These are phyloP conservation scores for Trametes punicea DNA, from an alignment of 768 basidiomycete genomes.

Conservation along the genomic window DNA sequence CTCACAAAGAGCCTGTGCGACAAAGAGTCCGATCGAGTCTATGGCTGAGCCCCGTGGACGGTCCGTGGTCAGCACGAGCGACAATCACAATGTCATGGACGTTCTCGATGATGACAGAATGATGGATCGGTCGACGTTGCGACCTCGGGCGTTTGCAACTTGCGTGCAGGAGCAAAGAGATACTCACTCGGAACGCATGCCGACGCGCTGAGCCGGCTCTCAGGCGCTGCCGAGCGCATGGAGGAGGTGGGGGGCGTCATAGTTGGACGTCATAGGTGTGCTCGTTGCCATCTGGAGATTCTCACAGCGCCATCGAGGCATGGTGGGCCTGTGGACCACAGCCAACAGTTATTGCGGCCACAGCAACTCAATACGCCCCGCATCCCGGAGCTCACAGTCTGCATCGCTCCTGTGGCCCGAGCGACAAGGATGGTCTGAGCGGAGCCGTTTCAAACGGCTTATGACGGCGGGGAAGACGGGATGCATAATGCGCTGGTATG, in stretches of 20 bases:
- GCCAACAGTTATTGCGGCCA: slow-evolving; percentile 1
- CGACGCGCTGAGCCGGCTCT: not conserved
- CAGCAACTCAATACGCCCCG: not conserved
- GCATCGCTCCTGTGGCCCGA: not conserved
- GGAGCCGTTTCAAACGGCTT: slow-evolving; percentile 8
- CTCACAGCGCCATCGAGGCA: not conserved
- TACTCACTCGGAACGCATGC: not conserved
- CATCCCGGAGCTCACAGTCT: not conserved
- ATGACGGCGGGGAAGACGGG: slow-evolving; percentile 2
- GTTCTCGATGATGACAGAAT: not conserved
- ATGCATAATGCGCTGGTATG: too few species aligned
- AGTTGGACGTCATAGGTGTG: slow-evolving; percentile 8
- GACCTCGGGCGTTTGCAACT: not conserved
- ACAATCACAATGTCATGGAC: slow-evolving; percentile 1
- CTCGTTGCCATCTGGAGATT: not conserved
- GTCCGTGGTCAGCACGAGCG: not conserved
- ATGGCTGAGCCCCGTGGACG: slow-evolving; percentile 7
- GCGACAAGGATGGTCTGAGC: slow-evolving; percentile 1
- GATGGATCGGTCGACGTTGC: not conserved
- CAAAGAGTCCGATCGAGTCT: slow-evolving; percentile 6
- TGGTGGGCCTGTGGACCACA: slow-evolving; percentile 10
- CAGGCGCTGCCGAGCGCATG: not conserved
- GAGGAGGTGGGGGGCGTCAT: not conserved
- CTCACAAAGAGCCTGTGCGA: not conserved
- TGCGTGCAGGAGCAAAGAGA: not conserved